Conservation (phyloP, 2,329 filamentous ascomycete species). For the Blastomyces parvus region DNA sequence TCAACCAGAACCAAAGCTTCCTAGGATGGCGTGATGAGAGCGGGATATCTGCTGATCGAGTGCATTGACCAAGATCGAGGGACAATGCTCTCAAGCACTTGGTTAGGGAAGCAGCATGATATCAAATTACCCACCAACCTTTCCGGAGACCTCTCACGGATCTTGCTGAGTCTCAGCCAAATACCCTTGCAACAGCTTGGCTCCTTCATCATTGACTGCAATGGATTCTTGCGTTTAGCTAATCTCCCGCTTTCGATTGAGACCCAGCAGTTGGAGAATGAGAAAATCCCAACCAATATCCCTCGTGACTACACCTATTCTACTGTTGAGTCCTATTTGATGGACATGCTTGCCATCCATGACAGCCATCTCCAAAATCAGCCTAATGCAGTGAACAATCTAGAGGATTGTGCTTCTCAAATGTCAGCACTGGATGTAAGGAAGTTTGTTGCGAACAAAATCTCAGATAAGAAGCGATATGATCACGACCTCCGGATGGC, state of each 20-base stretch:
- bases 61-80: slow-evolving; percentile 15
- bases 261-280: too few relatives aligned
- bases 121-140: slow-evolving; percentile 15
- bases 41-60: slow-evolving; percentile 19
- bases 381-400: not conserved
- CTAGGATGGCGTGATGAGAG: not conserved
- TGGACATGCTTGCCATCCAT: too few relatives aligned
- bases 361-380: too few relatives aligned
- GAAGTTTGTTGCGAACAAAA: not conserved
- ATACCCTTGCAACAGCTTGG: too few relatives aligned
- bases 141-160: slow-evolving; percentile 16
- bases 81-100: slow-evolving; percentile 20
- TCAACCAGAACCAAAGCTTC: not conserved
- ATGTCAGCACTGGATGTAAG: not conserved
- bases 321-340: too few relatives aligned
- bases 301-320: too few relatives aligned
- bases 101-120: slow-evolving; percentile 15
- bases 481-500: not conserved
- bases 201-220: too few relatives aligned
- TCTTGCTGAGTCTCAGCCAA: slow-evolving; percentile 13
- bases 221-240: too few relatives aligned
- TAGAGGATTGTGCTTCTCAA: not conserved
- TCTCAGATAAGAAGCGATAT: slow-evolving; percentile 7
- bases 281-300: too few relatives aligned
- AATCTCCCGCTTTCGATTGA: too few relatives aligned